Base-by-base conservation (phyloP, 495 filamentous ascomycete genomes). In the Chaetomium fimeti region DNA sequence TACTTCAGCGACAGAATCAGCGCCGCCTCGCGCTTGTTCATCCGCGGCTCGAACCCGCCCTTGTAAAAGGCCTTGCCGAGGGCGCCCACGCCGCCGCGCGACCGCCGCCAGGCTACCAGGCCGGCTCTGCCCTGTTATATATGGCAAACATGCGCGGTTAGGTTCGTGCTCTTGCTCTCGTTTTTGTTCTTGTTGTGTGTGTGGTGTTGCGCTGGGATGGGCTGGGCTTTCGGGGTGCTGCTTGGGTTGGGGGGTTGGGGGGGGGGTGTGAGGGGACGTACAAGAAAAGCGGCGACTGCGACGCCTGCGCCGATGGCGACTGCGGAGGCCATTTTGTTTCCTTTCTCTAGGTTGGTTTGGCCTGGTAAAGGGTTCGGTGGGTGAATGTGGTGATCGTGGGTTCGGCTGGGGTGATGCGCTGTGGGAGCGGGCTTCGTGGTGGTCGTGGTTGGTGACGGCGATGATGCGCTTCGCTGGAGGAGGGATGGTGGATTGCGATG, bases 31-130 rank as follows among this genome's bases (percentile, higher is more conserved):
- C 89, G 85, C 65, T 88, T 83, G 74, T 87, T 97, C 92, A 99
- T 98, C 70, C 86, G 88, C 47, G 87, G 83, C 80, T 98, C 94
- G 75, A 99, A 99, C 38, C 94, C 94, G 70, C 94, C 94, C 77
- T 97, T 98, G 82, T 96, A 98, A 74, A 90, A 99, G 36, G 90
- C 87, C 76, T 90, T 90, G 65, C 94, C 93, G 61, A 96, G 76
- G n/a, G 85, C 84, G 64, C 87, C 86, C 62, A 88, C 81, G 69
- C 88, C 88, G 71, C 89, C 91, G 66, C 87, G 83, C 60, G 88
- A 97, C 61, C 90, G 86, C 52, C 92, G 89, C 71, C 91, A 84
- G 59, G 95, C 94, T 57, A 97, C 88, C 13, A 95, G 81, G 58
- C 93, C 94, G 66, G 95, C 92, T 67, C 94, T 89, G 69, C 93